Percentiles rank a stretch among this genome's conserved stretches.
phyloP scores from a whole-genome alignment of 176 grass and related monocot genomes.

The Oryza punctata region DNA sequence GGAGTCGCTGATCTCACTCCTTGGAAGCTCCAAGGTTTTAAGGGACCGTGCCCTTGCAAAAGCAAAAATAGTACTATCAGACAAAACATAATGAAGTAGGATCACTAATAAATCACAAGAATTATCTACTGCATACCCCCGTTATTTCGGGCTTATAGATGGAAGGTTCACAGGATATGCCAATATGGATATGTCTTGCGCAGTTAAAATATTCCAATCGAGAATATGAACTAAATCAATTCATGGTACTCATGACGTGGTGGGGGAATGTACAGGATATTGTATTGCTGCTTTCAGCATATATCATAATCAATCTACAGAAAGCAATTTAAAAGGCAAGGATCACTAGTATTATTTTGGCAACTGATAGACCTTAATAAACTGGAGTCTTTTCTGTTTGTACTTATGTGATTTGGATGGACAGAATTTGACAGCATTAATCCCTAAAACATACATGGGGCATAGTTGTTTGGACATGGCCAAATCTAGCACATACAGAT shows the following conservation, averaged over 20 bases:
- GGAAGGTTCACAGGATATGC: background rate
- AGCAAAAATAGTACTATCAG: background rate
- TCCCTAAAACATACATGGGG: background rate
- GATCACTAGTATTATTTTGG: background rate
- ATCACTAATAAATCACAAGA: background rate
- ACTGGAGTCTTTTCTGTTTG: background rate
- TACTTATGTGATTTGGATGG: background rate
- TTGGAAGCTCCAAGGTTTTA: conserved; percentile 76
- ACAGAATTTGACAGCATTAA: background rate
- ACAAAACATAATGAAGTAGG: background rate
- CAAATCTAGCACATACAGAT: background rate
- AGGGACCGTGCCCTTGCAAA: conserved; percentile 64
- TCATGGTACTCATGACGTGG: background rate
- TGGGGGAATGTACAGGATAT: conserved; percentile 14
- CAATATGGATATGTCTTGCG: background rate
- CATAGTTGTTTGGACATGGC: background rate
- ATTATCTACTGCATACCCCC: background rate
- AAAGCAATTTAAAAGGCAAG: background rate
- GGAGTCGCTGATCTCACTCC: conserved; percentile 85
- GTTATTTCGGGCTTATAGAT: background rate
- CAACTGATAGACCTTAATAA: background rate
- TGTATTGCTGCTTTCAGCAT: conserved; percentile 1
- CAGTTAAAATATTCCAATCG: background rate
- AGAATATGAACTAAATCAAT: background rate
- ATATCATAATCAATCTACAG: conserved; percentile 7